Evolutionary conservation across 148 eudicot genomes (phyloP).

Genomic region (Heliosperma pusillum): DNA sequence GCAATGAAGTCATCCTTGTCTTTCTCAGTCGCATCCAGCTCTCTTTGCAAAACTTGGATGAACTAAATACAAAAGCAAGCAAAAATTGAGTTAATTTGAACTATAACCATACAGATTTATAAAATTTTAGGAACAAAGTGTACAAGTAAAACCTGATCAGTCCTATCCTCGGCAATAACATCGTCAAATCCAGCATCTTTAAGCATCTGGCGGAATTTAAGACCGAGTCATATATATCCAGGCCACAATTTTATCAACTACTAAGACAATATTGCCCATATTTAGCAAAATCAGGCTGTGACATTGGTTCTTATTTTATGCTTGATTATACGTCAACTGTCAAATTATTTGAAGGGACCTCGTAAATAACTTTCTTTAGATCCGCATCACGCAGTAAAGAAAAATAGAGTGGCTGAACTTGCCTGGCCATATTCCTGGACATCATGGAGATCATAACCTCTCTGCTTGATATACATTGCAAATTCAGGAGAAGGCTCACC

Average conservation of each 20-base stretch:
- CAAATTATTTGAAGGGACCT: too few species aligned
- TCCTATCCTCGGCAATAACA: slow-evolving; percentile 86
- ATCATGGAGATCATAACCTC: slow-evolving; percentile 97
- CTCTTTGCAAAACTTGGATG: slow-evolving; percentile 66
- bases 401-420: slow-evolving; percentile 11
- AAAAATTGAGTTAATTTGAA: not conserved
- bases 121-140: not conserved
- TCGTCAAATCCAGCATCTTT: slow-evolving; percentile 84
- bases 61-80: slow-evolving; percentile 41
- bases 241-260: too few species aligned
- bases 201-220: slow-evolving; percentile 61
- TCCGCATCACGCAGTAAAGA: not conserved
- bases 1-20: slow-evolving; percentile 65
- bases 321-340: too few species aligned
- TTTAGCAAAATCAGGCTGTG: too few species aligned
- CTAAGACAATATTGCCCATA: too few species aligned
- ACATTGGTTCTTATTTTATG: too few species aligned
- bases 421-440: slow-evolving; percentile 91
- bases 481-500: slow-evolving; percentile 71
- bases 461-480: slow-evolving; percentile 76
- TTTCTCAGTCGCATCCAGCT: slow-evolving; percentile 64
- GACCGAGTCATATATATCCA: not conserved
- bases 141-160: slow-evolving; percentile 56
- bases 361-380: too few species aligned
- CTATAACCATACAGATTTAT: not conserved